Percentiles rank a stretch among this genome's conserved stretches.
Conservation (phyloP, 2,329 filamentous ascomycete species). For the Cryphonectria parasitica region DNA sequence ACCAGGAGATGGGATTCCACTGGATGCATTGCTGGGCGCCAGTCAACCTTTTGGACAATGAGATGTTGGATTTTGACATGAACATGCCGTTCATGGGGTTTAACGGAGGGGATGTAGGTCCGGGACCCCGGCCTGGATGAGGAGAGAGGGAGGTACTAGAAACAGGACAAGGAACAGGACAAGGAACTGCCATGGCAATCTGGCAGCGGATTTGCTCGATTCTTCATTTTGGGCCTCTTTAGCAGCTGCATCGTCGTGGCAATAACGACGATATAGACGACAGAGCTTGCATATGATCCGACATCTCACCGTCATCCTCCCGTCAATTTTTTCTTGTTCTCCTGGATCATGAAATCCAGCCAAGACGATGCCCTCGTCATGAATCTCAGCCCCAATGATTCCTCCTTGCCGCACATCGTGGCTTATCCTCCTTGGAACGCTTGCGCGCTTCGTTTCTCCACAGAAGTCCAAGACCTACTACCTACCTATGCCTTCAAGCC, state of each 20-base stretch:
- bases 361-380: too few relatives aligned
- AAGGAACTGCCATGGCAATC: not conserved
- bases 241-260: not conserved
- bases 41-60: slow-evolving; percentile 34
- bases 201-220: not conserved
- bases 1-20: slow-evolving; percentile 30
- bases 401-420: too few relatives aligned
- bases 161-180: not conserved
- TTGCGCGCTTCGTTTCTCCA: not conserved
- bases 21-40: slow-evolving; percentile 35
- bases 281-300: not conserved
- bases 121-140: slow-evolving; percentile 2
- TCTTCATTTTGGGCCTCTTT: not conserved
- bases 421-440: too few relatives aligned
- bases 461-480: too few relatives aligned
- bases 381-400: too few relatives aligned
- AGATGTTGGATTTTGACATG: slow-evolving; percentile 33
- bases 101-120: slow-evolving; percentile 18
- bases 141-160: not conserved
- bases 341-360: too few relatives aligned
- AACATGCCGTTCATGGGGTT: slow-evolving; percentile 32
- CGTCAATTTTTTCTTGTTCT: too few relatives aligned
- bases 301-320: too few relatives aligned
- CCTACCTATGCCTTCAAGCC: too few relatives aligned
- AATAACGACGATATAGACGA: not conserved